phyloP scores from a whole-genome alignment of 129 eudicot genomes.

The Helianthus annuus region DNA sequence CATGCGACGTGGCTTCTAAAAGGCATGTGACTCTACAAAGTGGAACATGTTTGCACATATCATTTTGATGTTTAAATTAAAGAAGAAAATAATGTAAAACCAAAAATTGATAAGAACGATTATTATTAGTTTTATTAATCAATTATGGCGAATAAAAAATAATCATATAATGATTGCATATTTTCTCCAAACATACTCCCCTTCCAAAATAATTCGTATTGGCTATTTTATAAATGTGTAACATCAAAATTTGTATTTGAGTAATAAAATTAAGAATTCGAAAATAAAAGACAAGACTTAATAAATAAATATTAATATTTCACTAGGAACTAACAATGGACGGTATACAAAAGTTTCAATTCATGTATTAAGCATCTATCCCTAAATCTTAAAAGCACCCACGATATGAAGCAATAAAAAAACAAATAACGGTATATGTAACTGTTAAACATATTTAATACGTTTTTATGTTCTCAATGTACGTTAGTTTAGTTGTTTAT shows the following conservation, averaged over 20 bases:
- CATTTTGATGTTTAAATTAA: background rate
- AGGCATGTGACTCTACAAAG: too few species aligned
- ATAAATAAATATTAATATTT: background rate
- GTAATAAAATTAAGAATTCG: background rate
- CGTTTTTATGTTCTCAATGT: constrained; percentile 8
- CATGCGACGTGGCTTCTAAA: too few species aligned
- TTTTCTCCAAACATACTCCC: background rate
- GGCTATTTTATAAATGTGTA: background rate
- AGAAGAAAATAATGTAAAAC: background rate
- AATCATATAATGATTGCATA: background rate
- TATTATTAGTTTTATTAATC: background rate
- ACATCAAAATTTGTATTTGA: background rate
- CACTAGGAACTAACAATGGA: background rate
- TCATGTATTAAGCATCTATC: background rate
- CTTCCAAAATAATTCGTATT: background rate
- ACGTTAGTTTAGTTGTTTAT: constrained; percentile 19
- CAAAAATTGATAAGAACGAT: background rate
- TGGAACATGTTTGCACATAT: too few species aligned
- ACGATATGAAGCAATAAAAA: background rate
- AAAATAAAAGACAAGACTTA: background rate
- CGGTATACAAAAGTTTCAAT: background rate
- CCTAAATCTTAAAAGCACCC: background rate
- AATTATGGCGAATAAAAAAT: background rate
- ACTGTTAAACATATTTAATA: constrained; percentile 26
- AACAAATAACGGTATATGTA: constrained; percentile 24